Evolutionary conservation across 2,329 filamentous ascomycete species (phyloP), one percentile per base, ranked within the genome.

Genomic region (Tolypocladium paradoxum): DNA sequence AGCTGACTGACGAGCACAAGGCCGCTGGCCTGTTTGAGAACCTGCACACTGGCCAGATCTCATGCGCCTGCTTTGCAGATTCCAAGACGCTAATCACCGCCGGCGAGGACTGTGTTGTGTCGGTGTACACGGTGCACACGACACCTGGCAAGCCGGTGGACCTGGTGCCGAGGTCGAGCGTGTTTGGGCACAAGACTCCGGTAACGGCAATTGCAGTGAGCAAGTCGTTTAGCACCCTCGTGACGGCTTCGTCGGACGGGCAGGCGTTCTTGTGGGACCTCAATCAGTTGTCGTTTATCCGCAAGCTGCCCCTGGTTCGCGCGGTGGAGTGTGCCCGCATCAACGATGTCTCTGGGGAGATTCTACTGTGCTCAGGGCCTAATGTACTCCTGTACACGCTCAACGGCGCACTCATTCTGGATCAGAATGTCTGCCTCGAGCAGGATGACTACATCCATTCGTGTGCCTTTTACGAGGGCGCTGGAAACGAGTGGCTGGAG

Each of bases 251-350:
- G 0, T 78, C 79, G 0, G 89, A 95, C 63, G 91, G 91, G 0
- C 84, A 88, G 38, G 84, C 91, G 12, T 84, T 95, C 62, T 75
- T 97, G 4, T 99, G 93, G 93, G 93, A 97, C 66, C 77, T 99
- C 4, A 99, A 97, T 67, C 83, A 89, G 18, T 81, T 90, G 14
- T 87, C 90, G 51, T 95, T 96, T 62, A 84, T 97, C 6, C 82
- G 90, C 46, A 86, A 83, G 67, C 74, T 92, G 24, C 83, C 83
- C 0, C 68, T 76, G 18, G 75, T 76, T 3, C 76, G 80, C 5
- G 70, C 76, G 0, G 73, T 81, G 2, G 82, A 95, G 69, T 92
- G 88, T 59, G 89, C 90, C 0, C 78, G 80, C 12, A 90, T 99
- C 68, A 95, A 96, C 65, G 91, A 96, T 63, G 84, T 92, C 1